Percentiles rank a stretch among this genome's conserved stretches.
Conservation (phyloP, 495 filamentous ascomycete genomes). For the Xylaria telfairii region DNA sequence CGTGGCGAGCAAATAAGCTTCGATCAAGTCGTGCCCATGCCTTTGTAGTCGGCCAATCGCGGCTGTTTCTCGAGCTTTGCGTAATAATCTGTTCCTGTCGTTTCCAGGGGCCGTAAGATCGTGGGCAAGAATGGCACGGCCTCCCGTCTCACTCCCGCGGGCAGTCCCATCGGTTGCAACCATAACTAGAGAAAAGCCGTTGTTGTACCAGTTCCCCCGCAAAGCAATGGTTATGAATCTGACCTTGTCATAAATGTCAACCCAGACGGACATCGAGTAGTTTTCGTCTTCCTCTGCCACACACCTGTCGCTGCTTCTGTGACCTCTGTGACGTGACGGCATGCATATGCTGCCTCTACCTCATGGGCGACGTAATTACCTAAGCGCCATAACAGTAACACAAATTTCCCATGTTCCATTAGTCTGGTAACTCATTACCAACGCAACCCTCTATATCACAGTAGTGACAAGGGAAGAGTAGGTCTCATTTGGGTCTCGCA, state of each 20-base stretch:
- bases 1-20: constrained; percentile 7
- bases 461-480: neutral
- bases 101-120: constrained; percentile 17
- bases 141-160: constrained; percentile 26
- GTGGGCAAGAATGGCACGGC: constrained; percentile 23
- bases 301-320: neutral
- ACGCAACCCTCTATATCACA: neutral
- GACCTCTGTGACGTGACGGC: neutral
- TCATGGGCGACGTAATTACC: neutral
- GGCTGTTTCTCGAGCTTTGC: neutral
- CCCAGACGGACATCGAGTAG: neutral
- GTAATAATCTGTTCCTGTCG: constrained; percentile 1
- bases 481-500: neutral
- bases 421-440: neutral
- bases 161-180: constrained; percentile 4
- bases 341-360: no score
- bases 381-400: neutral
- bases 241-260: neutral
- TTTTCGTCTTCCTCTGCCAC: neutral
- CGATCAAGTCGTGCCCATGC: neutral
- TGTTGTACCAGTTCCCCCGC: constrained; percentile 11
- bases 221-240: neutral
- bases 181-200: constrained; percentile 14
- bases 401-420: neutral
- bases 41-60: neutral